Conservation (phyloP, 257 asterid genomes). For the Anisodus acutangulus region DNA sequence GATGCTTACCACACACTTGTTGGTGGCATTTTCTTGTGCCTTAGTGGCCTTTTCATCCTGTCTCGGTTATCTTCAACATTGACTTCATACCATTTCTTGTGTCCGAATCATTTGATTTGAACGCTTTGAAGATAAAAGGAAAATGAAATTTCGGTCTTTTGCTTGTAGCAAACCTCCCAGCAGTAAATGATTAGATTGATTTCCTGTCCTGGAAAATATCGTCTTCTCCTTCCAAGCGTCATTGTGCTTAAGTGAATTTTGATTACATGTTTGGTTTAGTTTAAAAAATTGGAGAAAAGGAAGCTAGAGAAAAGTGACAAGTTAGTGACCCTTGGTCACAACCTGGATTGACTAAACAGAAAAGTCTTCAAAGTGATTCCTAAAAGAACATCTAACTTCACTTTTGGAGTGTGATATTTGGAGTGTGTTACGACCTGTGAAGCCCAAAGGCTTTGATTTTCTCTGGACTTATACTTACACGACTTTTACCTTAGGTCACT, state of each 20-base stretch:
- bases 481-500: neutral
- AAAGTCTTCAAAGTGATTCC: neutral
- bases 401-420: neutral
- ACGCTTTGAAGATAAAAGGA: neutral
- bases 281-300: neutral
- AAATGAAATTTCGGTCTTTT: neutral
- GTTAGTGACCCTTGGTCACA: neutral
- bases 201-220: neutral
- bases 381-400: neutral
- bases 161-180: neutral
- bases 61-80: neutral
- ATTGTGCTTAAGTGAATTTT: neutral
- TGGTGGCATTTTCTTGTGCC: neutral
- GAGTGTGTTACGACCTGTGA: slow-evolving; percentile 1
- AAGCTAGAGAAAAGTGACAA: neutral
- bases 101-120: neutral
- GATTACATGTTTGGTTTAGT: neutral
- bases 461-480: neutral
- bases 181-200: neutral
- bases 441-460: neutral
- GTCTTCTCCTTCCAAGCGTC: neutral
- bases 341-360: neutral
- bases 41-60: neutral
- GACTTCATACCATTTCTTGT: neutral
- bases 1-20: neutral